Conservation (phyloP, 306 rosid genomes). For the Quercus alba region DNA sequence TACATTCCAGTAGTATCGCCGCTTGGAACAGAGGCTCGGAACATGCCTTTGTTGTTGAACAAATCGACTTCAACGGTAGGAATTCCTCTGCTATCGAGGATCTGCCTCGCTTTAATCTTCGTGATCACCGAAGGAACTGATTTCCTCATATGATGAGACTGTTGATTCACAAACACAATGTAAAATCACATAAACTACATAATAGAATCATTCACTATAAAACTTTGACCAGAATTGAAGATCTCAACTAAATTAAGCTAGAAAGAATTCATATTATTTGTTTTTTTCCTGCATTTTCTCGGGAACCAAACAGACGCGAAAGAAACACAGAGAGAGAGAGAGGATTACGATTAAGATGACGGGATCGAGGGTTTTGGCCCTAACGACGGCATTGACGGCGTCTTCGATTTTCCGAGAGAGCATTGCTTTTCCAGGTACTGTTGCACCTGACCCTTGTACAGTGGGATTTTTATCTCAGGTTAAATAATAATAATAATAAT, state of each 20-base stretch:
- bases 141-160: conserved; percentile 84
- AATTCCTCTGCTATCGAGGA: conserved; percentile 94
- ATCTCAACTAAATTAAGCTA: background rate
- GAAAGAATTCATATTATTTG: no score
- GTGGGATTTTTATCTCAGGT: no score
- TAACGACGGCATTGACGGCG: conserved; percentile 95
- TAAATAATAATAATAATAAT: no score
- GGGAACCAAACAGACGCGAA: conserved; percentile 12
- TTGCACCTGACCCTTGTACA: conserved; percentile 37
- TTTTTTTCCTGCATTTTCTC: background rate
- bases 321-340: background rate
- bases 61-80: conserved; percentile 94
- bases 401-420: conserved; percentile 95
- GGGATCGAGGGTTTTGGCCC: conserved; percentile 92
- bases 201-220: background rate
- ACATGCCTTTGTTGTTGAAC: conserved; percentile 71
- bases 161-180: background rate
- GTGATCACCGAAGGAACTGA: conserved; percentile 71
- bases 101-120: conserved; percentile 85
- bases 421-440: conserved; percentile 73
- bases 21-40: conserved; percentile 86
- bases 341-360: conserved; percentile 78
- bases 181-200: background rate
- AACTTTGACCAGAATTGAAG: background rate
- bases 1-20: conserved; percentile 77